Base-by-base conservation (phyloP, 257 asterid species). In the Paraleonurus japonicus region DNA sequence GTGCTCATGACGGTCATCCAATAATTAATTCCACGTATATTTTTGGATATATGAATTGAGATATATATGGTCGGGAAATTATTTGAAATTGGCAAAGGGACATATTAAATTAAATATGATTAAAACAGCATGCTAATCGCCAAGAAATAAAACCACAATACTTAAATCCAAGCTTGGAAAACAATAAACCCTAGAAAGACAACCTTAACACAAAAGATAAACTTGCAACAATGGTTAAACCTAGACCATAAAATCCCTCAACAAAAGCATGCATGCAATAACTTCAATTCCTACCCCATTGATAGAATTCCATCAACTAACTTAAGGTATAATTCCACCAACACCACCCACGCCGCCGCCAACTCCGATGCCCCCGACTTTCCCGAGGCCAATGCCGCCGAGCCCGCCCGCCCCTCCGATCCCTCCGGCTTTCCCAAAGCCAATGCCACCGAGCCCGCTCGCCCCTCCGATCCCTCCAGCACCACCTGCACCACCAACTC, bases 401-500 rank as follows among this genome's bases (percentile, higher is more conserved):
- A 72, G 16, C 1, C 78, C 86, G 7, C 86, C 83, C 4, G 0
- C 82, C 79, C 88, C 93, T 0, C 90, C 88, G 2, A 60, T 32
- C 35, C 85, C 87, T 20, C 82, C 82, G 0, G 67, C 75, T 35
- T 79, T 76, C 3, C 79, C 79, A 1, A 76, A 37, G 4, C 90
- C 90, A 0, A 19, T 66, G 3, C 86, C 90, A 3, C 81, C 86
- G 1, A 72, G 16, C 1, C 78, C 86, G 7, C 86, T 82, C 4
- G 0, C 82, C 79, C 88, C 93, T 0, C 90, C 88, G 1, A 61
- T 33, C 0, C 90, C 89, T 0, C 86, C 85, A 0, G 69, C 70
- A 4, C 90, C 90, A 26, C 73, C 74, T 0, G 9, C 63, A 2
- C 86, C 90, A 0, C 81, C 86, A 0, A 72, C 89, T 0, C 86